Base-by-base conservation (phyloP, 1,139 yeast genomes). In the Geotrichum candidum region DNA sequence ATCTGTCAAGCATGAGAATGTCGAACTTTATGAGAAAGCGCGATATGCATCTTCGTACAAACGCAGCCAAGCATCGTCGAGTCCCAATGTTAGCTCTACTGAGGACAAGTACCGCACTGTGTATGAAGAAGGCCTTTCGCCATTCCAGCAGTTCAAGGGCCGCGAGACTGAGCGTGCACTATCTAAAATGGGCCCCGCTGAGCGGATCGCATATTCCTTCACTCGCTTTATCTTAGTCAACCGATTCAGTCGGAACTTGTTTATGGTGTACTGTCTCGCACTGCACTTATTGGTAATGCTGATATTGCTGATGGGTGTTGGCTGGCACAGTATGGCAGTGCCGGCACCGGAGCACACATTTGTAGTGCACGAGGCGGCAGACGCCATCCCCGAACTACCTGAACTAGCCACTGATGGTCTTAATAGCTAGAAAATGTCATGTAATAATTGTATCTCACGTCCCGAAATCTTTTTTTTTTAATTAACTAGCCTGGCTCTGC, bases 41-140 rank as follows among this genome's bases (percentile, higher is more conserved):
- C 80, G 96, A 68, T 90, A 87, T 70, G 75, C 90, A 65, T 87
- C 94, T 2, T 63, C 76, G 58, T 68, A 66, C 61, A 65, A 65
- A 51, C 46, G 61, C 4, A 35, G 25, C 3, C 45, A 51, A 6
- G 56, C 57, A 9, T 38, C 45, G 11, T 18, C 50, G 6, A 53
- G 33, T 51, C 58, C 67, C 11, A 63, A 65, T 41, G 67, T 64
- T 31, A 63, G 69, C 11, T 79, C 77, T 56, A 84, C 85, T 59
- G 84, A 87, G 60, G 88, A 86, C 61, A 79, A 81, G 61, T 85
- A 86, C 70, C 83, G 82, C 58, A 78, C 81, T 52, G 82, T 77
- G 55, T 92, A 91, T 74, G 97, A 91, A 69, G 87, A 85, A 59
- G 88, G 85, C 61, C 77, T 90, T 59, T 92, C 90, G 69, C 96